These are phyloP conservation scores for Peltaster fructicola DNA, from an alignment of 2,329 filamentous ascomycete species.

Conservation along the genomic window DNA sequence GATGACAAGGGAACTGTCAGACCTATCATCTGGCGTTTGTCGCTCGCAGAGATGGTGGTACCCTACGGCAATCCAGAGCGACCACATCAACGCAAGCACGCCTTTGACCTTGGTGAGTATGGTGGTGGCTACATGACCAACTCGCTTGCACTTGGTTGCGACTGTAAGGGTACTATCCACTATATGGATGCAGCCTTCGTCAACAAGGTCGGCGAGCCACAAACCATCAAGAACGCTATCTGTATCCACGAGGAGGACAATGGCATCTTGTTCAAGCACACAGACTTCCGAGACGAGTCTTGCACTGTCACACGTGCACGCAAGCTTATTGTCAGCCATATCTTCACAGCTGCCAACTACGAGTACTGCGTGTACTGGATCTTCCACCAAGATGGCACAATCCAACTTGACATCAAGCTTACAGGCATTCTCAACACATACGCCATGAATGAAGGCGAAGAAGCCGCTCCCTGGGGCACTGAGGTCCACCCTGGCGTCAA, in stretches of 20 bases:
- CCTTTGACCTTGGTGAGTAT: slow-evolving; percentile 63
- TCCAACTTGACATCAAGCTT: slow-evolving; percentile 77
- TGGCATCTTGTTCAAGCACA: slow-evolving; percentile 76
- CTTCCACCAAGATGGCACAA: slow-evolving; percentile 80
- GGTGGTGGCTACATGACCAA: slow-evolving; percentile 75
- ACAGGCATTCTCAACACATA: slow-evolving; percentile 92
- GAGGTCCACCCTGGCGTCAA: slow-evolving; percentile 85
- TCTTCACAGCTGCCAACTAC: slow-evolving; percentile 93
- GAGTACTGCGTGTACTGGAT: slow-evolving; percentile 81
- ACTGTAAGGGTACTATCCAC: slow-evolving; percentile 80
- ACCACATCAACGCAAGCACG: slow-evolving; percentile 62
- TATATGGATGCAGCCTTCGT: slow-evolving; percentile 83
- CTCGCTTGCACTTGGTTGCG: slow-evolving; percentile 56
- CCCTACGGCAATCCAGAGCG: slow-evolving; percentile 70
- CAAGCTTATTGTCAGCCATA: slow-evolving; percentile 74
- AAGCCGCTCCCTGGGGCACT: slow-evolving; percentile 74
- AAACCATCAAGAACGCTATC: slow-evolving; percentile 80
- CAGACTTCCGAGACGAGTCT: slow-evolving; percentile 80
- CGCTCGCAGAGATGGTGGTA: slow-evolving; percentile 84
- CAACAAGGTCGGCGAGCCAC: slow-evolving; percentile 50
- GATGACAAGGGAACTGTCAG: slow-evolving; percentile 63
- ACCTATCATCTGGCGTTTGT: slow-evolving; percentile 75
- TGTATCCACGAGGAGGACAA: slow-evolving; percentile 91
- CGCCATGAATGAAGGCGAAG: slow-evolving; percentile 59
- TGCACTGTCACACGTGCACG: slow-evolving; percentile 70